Evolutionary conservation across 768 basidiomycete genomes (phyloP), one percentile per base, ranked within the genome.

Genomic region (Boletus fagicola): DNA sequence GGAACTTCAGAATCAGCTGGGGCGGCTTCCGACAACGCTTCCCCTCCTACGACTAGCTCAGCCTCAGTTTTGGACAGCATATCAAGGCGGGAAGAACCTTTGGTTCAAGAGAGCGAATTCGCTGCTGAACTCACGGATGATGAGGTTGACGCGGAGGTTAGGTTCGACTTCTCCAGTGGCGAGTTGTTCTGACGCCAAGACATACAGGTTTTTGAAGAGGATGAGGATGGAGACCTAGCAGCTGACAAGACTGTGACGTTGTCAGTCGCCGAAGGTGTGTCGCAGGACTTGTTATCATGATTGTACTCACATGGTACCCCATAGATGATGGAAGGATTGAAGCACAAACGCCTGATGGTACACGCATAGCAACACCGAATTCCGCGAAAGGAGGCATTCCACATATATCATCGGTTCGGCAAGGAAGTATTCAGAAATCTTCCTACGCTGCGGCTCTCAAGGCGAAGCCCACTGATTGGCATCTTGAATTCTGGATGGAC

Each of bases 391-490:
- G 81, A 64, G 77, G 80, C 28, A 73, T 67, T 20, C 68, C 71
- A 13, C 57, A 75, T 71, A 68, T 49, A 75, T 33, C 71, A 51
- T 62, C 71, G 50, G 47, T 68, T 31, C 67, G 70, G 11, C 74
- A 72, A 11, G 67, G 73, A 13, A 70, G 75, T 38, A 59, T 67
- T 20, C 65, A 68, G 44, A 77, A 81, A 61, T 77, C 81, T 0
- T 98, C 97, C 2, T 99, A 99, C 71, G 97, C 97, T 31, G 88
- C 94, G 4, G 95, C 95, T 13, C 80, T 98, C 56, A 97, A 94
- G 75, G 78, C 93, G 0, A 94, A 93, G 67, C 94, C 96, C 5
- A 85, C 83, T 16, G 96, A 98, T 67, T 99, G 94, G 93, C 95
- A 99, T 70, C 84, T 98, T 51, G 90, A 97, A 72, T 98, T 99